These are phyloP conservation scores for Aquanectria penicillioides DNA, from an alignment of 2,329 filamentous ascomycete genomes.

Conservation along the genomic window DNA sequence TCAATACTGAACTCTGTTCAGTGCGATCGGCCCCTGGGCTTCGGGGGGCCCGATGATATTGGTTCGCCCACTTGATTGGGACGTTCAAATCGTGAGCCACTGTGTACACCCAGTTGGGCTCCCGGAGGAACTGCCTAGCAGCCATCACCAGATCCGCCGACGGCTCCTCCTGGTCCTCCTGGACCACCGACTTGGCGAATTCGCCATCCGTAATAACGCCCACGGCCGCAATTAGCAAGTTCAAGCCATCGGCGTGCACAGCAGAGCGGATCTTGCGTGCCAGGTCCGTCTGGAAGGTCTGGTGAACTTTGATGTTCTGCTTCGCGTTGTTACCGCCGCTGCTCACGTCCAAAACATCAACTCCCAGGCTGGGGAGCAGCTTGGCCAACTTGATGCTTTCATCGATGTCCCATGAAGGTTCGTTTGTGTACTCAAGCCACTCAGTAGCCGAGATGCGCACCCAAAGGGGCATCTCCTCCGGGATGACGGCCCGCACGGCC, in stretches of 20 bases:
- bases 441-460: slow-evolving; percentile 71
- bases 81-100: slow-evolving; percentile 79
- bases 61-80: slow-evolving; percentile 76
- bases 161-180: slow-evolving; percentile 52
- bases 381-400: slow-evolving; percentile 56
- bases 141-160: slow-evolving; percentile 77
- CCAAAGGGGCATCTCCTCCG: slow-evolving; percentile 64
- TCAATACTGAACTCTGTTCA: not conserved
- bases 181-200: slow-evolving; percentile 69
- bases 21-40: slow-evolving; percentile 9
- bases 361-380: slow-evolving; percentile 75
- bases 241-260: slow-evolving; percentile 57
- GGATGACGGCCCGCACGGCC: slow-evolving; percentile 62
- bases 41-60: slow-evolving; percentile 56
- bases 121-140: slow-evolving; percentile 82
- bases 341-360: slow-evolving; percentile 87
- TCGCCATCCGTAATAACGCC: slow-evolving; percentile 77
- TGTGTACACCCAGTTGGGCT: slow-evolving; percentile 80
- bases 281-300: slow-evolving; percentile 80
- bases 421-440: slow-evolving; percentile 63
- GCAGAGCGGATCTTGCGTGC: slow-evolving; percentile 77
- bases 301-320: slow-evolving; percentile 69
- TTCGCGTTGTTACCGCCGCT: slow-evolving; percentile 74
- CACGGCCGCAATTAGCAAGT: slow-evolving; percentile 76
- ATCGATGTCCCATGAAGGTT: slow-evolving; percentile 73